Evolutionary conservation across 495 filamentous ascomycete species (phyloP).

Genomic region (Aspergillus incahuasiensis): DNA sequence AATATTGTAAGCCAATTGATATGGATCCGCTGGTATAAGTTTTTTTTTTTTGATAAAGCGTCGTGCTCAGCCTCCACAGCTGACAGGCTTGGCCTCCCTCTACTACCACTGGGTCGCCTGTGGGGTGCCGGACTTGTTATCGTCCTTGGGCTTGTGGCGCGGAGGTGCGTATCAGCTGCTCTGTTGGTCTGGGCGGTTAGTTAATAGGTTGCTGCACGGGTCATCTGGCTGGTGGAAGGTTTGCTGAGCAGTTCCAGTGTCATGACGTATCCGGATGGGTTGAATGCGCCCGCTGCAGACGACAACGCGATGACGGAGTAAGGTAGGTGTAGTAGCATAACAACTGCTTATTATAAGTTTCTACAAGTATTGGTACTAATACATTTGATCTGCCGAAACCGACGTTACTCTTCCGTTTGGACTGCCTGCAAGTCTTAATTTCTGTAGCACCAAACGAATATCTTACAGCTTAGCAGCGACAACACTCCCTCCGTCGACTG

Average conservation of each 20-base stretch:
- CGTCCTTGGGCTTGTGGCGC: neutral
- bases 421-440: neutral
- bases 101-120: neutral
- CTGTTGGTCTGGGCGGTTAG: neutral
- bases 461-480: slow-evolving; percentile 51
- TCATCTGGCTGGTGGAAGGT: neutral
- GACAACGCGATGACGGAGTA: no score
- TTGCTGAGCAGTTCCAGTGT: neutral
- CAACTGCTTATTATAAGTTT: no score
- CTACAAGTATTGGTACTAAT: no score
- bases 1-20: slow-evolving; percentile 9
- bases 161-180: neutral
- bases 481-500: slow-evolving; percentile 63
- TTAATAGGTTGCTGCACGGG: neutral
- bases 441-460: neutral
- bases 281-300: no score
- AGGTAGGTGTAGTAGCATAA: no score
- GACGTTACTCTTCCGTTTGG: no score
- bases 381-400: no score
- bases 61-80: neutral
- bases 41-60: neutral
- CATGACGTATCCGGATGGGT: neutral
- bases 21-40: neutral
- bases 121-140: neutral
- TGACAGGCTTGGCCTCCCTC: neutral